A percentile compares a stretch with the other conserved stretches of the same genome.
Evolutionary conservation across 2,329 filamentous ascomycete species (phyloP).

Genomic region (Aureobasidium mangrovei): DNA sequence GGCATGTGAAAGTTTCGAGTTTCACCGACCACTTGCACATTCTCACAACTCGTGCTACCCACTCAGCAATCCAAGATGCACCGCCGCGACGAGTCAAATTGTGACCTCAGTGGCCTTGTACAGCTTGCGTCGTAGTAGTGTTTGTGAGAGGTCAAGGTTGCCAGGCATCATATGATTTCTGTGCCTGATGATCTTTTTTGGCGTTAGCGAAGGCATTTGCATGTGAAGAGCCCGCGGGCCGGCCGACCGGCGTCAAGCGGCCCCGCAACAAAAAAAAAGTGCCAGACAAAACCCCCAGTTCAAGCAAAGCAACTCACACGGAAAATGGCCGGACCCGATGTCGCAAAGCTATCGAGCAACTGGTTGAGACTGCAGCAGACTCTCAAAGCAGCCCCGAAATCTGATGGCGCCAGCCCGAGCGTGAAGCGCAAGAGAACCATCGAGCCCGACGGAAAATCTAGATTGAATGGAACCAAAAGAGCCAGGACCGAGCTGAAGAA

Average conservation of each 20-base stretch:
- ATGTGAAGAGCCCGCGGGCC: not conserved
- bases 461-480: constrained; percentile 16
- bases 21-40: not conserved
- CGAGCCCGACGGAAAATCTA: constrained; percentile 16
- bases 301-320: not conserved
- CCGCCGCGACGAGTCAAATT: too few species aligned
- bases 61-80: too few species aligned
- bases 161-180: not conserved
- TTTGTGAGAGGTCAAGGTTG: too few species aligned
- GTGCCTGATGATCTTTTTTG: constrained; percentile 1
- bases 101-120: too few species aligned
- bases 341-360: constrained; percentile 45
- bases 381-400: constrained; percentile 22
- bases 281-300: not conserved
- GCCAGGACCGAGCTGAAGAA: constrained; percentile 18
- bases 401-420: constrained; percentile 19
- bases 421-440: constrained; percentile 27
- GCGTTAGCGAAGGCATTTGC: not conserved
- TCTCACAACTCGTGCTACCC: too few species aligned
- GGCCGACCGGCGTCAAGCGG: not conserved
- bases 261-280: not conserved
- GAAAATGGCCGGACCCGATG: constrained; percentile 15
- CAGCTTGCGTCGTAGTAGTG: too few species aligned
- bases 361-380: constrained; percentile 70
- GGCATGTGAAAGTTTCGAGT: not conserved